These are phyloP conservation scores for Wickerhamia fluorescens DNA, from an alignment of 805 yeast species.

Conservation along the genomic window DNA sequence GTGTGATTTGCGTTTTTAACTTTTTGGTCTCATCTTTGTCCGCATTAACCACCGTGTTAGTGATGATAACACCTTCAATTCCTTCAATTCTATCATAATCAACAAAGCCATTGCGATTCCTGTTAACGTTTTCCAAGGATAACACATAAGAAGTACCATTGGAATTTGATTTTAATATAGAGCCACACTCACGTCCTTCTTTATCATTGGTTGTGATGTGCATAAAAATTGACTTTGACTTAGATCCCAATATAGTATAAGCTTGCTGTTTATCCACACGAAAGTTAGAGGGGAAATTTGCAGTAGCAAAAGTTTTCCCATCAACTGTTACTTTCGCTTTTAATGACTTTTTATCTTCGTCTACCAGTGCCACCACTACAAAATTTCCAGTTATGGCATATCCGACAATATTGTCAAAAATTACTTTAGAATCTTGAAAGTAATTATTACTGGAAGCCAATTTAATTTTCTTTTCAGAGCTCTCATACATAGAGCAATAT, in stretches of 20 bases:
- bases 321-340: constrained; percentile 72
- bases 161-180: constrained; percentile 79
- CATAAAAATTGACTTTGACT: constrained; percentile 65
- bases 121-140: constrained; percentile 63
- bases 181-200: constrained; percentile 57
- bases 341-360: constrained; percentile 38
- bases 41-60: constrained; percentile 61
- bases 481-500: constrained; percentile 50
- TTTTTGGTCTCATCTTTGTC: constrained; percentile 42
- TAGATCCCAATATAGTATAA: constrained; percentile 74
- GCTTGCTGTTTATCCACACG: constrained; percentile 48
- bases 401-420: constrained; percentile 61
- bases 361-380: constrained; percentile 61
- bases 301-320: constrained; percentile 71
- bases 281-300: constrained; percentile 64
- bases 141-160: constrained; percentile 83
- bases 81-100: constrained; percentile 83
- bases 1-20: constrained; percentile 68
- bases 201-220: constrained; percentile 67
- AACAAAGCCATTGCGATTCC: constrained; percentile 67
- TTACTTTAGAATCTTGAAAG: constrained; percentile 34
- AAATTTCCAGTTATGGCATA: constrained; percentile 66
- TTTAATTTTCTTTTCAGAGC: constrained; percentile 18
- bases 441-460: constrained; percentile 47
- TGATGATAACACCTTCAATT: constrained; percentile 75